phyloP scores from a whole-genome alignment of 2,329 filamentous ascomycete species.

The Arthrobotrys megalospora region DNA sequence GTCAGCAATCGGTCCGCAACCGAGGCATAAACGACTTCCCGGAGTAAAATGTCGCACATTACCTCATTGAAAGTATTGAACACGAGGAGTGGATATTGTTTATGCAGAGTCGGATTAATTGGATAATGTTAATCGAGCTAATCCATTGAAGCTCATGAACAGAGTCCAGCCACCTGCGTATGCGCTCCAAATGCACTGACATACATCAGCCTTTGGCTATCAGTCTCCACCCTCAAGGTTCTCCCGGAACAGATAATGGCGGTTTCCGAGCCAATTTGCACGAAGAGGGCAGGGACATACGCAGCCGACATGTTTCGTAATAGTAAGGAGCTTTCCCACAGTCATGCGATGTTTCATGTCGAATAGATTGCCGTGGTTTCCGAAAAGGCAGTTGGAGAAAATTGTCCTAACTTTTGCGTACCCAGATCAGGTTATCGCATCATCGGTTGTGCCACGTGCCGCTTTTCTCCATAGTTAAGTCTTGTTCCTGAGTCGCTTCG shows the following conservation, averaged over 20 bases:
- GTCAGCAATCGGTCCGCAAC: conserved; percentile 30
- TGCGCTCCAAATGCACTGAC: conserved; percentile 24
- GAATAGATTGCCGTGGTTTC: conserved; percentile 60
- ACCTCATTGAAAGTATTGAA: conserved; percentile 26
- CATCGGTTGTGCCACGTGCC: conserved; percentile 59
- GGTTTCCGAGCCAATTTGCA: conserved; percentile 58
- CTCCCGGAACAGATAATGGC: conserved; percentile 56
- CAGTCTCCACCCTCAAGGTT: conserved; percentile 53
- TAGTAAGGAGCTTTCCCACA: conserved; percentile 45
- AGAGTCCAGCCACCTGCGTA: conserved; percentile 37
- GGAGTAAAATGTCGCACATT: conserved; percentile 46
- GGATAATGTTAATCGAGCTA: conserved; percentile 39
- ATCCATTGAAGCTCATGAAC: conserved; percentile 25
- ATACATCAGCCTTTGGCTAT: conserved; percentile 42
- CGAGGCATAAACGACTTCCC: conserved; percentile 40
- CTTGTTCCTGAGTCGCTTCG: conserved; percentile 31
- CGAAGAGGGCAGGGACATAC: conserved; percentile 42
- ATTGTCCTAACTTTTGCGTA: conserved; percentile 16
- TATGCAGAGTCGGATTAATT: conserved; percentile 49
- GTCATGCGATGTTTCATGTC: conserved; percentile 61
- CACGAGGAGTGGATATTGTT: conserved; percentile 42
- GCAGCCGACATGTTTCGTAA: conserved; percentile 58
- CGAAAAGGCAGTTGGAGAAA: conserved; percentile 42
- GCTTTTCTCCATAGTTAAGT: conserved; percentile 37
- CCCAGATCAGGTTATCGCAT: conserved; percentile 41